Percentiles rank a stretch among this genome's conserved stretches.
phyloP scores from a whole-genome alignment of 2,329 filamentous ascomycete genomes.

The Tricladium varicosporioides region DNA sequence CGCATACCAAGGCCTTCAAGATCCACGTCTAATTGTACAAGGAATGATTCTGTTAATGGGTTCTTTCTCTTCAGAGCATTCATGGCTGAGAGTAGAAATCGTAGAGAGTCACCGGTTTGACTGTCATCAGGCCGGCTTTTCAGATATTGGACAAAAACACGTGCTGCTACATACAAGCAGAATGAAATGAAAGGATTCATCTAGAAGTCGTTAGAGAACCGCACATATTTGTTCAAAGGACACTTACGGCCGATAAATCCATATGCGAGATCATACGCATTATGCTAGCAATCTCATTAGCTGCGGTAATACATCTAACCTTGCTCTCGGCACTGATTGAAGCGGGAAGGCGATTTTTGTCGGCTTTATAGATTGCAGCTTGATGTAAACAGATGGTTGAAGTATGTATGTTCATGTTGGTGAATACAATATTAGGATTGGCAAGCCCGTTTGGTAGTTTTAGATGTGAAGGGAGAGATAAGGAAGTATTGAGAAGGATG shows the following conservation, averaged over 20 bases:
- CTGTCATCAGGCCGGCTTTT: slow-evolving; percentile 87
- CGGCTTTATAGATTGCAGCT: slow-evolving; percentile 95
- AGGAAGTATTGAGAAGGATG: slow-evolving; percentile 80
- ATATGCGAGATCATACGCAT: slow-evolving; percentile 94
- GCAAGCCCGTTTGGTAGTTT: slow-evolving; percentile 74
- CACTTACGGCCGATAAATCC: slow-evolving; percentile 74
- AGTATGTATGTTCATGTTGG: slow-evolving; percentile 96
- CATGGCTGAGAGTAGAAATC: slow-evolving; percentile 89
- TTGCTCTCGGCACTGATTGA: slow-evolving; percentile 87
- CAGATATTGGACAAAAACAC: slow-evolving; percentile 95
- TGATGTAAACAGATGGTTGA: slow-evolving; percentile 98
- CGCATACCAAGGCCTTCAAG: slow-evolving; percentile 69
- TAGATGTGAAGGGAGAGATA: slow-evolving; percentile 77
- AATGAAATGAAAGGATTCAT: slow-evolving; percentile 96
- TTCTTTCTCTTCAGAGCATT: slow-evolving; percentile 84
- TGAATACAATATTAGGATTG: slow-evolving; percentile 84
- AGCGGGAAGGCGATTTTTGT: slow-evolving; percentile 76
- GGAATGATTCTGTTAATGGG: slow-evolving; percentile 88
- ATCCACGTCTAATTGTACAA: slow-evolving; percentile 91
- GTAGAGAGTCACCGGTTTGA: slow-evolving; percentile 75
- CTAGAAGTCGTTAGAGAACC: slow-evolving; percentile 45
- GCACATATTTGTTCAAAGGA: not conserved
- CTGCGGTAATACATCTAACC: slow-evolving; percentile 86
- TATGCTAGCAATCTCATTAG: slow-evolving; percentile 88
- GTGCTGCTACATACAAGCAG: slow-evolving; percentile 90